These are phyloP conservation scores for Cercospora zeae-maydis DNA, from an alignment of 2,329 filamentous ascomycete species.

Conservation along the genomic window DNA sequence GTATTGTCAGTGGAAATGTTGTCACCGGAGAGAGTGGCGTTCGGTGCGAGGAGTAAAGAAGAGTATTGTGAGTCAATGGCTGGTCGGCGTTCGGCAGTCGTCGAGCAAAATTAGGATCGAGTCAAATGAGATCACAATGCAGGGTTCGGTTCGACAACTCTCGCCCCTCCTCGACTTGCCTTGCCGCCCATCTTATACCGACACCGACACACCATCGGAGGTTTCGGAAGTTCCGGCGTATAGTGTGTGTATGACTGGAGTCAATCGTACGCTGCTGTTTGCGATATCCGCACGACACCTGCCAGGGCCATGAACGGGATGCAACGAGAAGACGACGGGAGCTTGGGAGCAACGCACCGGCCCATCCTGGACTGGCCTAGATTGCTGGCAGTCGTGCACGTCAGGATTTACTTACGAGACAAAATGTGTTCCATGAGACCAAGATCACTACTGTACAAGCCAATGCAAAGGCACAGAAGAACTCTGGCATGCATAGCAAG, in stretches of 20 bases:
- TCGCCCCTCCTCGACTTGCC: background rate
- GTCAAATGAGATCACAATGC: constrained; percentile 1
- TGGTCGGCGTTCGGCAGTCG: background rate
- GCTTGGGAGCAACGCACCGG: background rate
- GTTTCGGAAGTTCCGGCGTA: background rate
- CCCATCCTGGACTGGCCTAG: background rate
- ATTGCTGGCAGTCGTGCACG: background rate
- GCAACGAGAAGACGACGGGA: background rate
- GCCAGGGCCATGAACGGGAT: background rate
- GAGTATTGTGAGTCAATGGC: constrained; percentile 2
- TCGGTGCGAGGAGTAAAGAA: background rate
- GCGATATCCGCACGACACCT: background rate
- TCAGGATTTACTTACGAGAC: background rate
- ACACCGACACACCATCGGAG: background rate
- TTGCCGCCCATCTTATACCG: background rate
- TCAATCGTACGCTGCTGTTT: background rate
- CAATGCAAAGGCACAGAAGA: background rate
- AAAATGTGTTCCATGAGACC: background rate
- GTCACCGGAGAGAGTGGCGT: background rate
- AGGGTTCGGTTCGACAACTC: background rate
- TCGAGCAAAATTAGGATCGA: background rate
- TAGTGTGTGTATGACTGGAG: background rate
- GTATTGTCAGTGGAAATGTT: background rate
- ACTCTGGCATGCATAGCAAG: background rate
- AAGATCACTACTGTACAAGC: background rate